Conservation (phyloP, 1,284 basidiomycete genomes). For the Irpex sp. region DNA sequence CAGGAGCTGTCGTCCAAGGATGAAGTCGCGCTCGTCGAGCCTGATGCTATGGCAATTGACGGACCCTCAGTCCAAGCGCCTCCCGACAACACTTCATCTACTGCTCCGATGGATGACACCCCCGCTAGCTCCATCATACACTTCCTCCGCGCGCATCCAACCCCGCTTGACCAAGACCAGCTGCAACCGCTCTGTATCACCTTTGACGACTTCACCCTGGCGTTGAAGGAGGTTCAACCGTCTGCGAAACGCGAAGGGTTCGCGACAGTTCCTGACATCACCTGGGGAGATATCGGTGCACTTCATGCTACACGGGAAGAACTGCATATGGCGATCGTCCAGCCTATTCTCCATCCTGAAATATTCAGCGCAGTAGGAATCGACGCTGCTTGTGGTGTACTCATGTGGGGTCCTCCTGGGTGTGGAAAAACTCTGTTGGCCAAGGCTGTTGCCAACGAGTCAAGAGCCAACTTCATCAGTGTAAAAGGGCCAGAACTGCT, state of each 20-base stretch:
- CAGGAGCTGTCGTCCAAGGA: conserved; percentile 68
- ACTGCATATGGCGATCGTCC: conserved; percentile 95
- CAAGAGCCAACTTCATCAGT: conserved; percentile 91
- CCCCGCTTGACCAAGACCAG: conserved; percentile 71
- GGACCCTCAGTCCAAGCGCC: conserved; percentile 8
- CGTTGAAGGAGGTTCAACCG: conserved; percentile 86
- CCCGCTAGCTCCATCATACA: conserved; percentile 75
- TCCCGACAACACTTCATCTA: background rate
- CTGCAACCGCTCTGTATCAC: conserved; percentile 80
- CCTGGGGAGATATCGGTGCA: conserved; percentile 95
- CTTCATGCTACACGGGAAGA: conserved; percentile 83
- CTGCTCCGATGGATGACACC: conserved; percentile 30
- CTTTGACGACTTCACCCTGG: conserved; percentile 71
- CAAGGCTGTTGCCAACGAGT: conserved; percentile 96
- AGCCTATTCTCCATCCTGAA: conserved; percentile 89
- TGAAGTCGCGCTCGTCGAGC: conserved; percentile 48
- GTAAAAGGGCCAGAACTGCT: conserved; percentile 96
- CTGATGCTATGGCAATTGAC: conserved; percentile 47
- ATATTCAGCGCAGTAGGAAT: conserved; percentile 86
- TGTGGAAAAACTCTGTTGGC: conserved; percentile 96
- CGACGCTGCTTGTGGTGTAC: conserved; percentile 82
- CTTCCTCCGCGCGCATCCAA: conserved; percentile 84
- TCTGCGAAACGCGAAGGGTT: conserved; percentile 98
- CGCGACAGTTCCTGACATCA: conserved; percentile 92
- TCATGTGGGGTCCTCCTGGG: conserved; percentile 98